Percentiles rank a stretch among this genome's conserved stretches.
These are phyloP conservation scores for Bruguiera gymnorhiza DNA, from an alignment of 345 rosid species.

Conservation along the genomic window DNA sequence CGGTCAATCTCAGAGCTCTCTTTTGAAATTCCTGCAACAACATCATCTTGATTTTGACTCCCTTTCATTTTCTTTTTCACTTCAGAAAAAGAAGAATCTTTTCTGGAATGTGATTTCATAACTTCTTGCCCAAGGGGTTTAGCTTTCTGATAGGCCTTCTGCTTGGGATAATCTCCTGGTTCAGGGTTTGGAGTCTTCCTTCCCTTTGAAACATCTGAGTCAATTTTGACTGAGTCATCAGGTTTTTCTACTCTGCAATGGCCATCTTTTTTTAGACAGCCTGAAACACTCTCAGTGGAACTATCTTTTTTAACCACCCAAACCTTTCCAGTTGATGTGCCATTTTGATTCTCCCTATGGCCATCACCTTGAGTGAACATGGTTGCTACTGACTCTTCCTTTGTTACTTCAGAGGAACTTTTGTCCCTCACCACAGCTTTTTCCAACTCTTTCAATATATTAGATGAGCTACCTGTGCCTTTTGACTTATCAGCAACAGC, in stretches of 20 bases:
- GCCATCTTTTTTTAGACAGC: slow-evolving; percentile 40
- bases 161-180: slow-evolving; percentile 35
- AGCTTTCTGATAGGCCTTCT: slow-evolving; percentile 40
- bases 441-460: slow-evolving; percentile 28
- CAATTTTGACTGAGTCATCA: slow-evolving; percentile 35
- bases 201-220: slow-evolving; percentile 34
- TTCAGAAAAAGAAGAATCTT: slow-evolving; percentile 37
- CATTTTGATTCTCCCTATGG: slow-evolving; percentile 38
- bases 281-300: slow-evolving; percentile 35
- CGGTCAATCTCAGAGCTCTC: slow-evolving; percentile 35
- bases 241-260: slow-evolving; percentile 41
- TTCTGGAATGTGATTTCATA: slow-evolving; percentile 32
- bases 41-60: slow-evolving; percentile 29
- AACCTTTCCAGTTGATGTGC: slow-evolving; percentile 38
- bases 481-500: slow-evolving; percentile 27
- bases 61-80: slow-evolving; percentile 46
- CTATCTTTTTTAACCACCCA: slow-evolving; percentile 47
- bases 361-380: slow-evolving; percentile 37
- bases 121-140: slow-evolving; percentile 34
- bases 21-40: slow-evolving; percentile 32
- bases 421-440: slow-evolving; percentile 37
- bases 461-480: slow-evolving; percentile 26
- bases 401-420: slow-evolving; percentile 28
- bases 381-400: slow-evolving; percentile 37
- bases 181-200: slow-evolving; percentile 42